Evolutionary conservation across 2,329 filamentous ascomycete species (phyloP).

Genomic region (Pseudogymnoascus sp.): DNA sequence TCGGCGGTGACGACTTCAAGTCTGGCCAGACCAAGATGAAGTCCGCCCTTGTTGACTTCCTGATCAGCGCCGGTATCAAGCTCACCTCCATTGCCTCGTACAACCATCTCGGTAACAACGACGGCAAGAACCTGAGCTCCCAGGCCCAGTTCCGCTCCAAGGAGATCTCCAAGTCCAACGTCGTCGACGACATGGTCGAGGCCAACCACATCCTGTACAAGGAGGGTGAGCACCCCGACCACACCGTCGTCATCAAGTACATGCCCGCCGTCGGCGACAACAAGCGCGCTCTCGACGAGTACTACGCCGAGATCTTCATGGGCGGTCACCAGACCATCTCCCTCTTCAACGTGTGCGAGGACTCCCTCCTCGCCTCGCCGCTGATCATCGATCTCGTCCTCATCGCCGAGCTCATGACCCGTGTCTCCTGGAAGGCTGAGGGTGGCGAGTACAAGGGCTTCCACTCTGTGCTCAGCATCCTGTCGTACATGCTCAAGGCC

Average conservation of each 20-base stretch:
- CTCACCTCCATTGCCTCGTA: constrained; percentile 97
- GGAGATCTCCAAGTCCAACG: constrained; percentile 99
- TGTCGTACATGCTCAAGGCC: constrained; percentile 99
- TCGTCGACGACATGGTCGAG: constrained; percentile 98
- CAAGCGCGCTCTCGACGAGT: constrained; percentile 97
- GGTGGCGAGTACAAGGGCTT: constrained; percentile 77
- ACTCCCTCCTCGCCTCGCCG: constrained; percentile 90
- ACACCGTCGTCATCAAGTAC: constrained; percentile 99
- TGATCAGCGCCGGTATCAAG: constrained; percentile 98
- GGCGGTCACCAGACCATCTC: constrained; percentile 96
- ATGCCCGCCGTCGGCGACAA: constrained; percentile 98
- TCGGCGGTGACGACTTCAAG: constrained; percentile 99
- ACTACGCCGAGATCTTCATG: constrained; percentile 98
- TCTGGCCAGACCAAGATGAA: constrained; percentile 99
- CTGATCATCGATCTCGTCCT: constrained; percentile 95
- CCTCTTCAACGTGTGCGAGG: constrained; percentile 98
- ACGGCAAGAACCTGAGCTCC: constrained; percentile 96
- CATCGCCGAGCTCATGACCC: constrained; percentile 95
- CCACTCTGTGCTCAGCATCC: constrained; percentile 91
- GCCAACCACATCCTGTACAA: constrained; percentile 88
- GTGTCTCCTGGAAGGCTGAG: constrained; percentile 79
- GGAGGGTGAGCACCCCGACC: constrained; percentile 89
- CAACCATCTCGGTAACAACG: constrained; percentile 99
- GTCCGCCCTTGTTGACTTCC: constrained; percentile 93
- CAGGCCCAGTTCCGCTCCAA: constrained; percentile 99